Base-by-base conservation (phyloP, 2,329 filamentous ascomycete genomes). In the Stagonosporopsis tanaceti region DNA sequence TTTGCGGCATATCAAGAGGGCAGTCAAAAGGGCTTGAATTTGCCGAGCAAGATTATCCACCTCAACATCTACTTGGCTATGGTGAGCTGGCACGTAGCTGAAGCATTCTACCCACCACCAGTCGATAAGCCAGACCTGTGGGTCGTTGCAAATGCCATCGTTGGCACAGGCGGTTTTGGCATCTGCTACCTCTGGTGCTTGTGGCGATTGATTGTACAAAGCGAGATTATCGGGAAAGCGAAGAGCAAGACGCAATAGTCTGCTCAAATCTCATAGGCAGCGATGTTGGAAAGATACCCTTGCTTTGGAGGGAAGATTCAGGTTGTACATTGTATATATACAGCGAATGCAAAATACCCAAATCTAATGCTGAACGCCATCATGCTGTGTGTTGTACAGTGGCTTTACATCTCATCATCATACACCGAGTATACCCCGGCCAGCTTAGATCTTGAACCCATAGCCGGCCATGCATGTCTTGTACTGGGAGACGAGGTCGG, bases 131-230 rank as follows among this genome's bases (percentile, higher is more conserved):
- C 95, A 0, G 95, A 99, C 78, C 79, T 99, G 1, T 99, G 94
- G 94, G 89, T 96, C 3, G 93, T 99, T 2, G 84, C 88, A 12
- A 99, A 99, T 70, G 93, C 95, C 8, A 87, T 92, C 17, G 78
- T 98, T 22, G 95, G 95, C 7, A 91, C 91, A 22, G 88, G 86
- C 4, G 95, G 92, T 0, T 99, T 98, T 74, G 85, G 85, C 0
- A 78, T 96, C 32, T 96, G 93, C 76, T 98, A 97, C 75, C 71
- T 95, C 7, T 99, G 95, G 95, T 97, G 93, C 76, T 77, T 95
- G 60, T 89, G 87, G 84, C 89, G 86, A 63, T 73, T 91, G 50
- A 68, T 86, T 2, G 72, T 79, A 17, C 86, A 89, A 67, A 89
- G 87, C 70, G 84, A 85, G 40, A 35, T 80, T 20, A 42, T 76